These are phyloP conservation scores for Calonectria crousiana DNA, from an alignment of 2,329 filamentous ascomycete species.

Conservation along the genomic window DNA sequence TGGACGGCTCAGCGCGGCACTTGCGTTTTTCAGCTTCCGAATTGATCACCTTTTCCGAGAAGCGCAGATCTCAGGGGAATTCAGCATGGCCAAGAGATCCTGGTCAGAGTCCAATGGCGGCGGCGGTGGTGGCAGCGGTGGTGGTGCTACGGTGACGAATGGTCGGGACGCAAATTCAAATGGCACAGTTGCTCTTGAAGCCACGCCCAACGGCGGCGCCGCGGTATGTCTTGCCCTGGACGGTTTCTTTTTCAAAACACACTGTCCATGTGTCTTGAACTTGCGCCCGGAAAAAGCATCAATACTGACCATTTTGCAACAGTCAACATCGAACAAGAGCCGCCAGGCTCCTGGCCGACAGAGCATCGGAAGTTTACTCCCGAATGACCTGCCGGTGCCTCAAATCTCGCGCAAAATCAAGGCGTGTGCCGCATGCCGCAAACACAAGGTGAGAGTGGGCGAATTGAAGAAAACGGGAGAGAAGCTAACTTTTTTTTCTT, in stretches of 20 bases:
- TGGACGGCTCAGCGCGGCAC: not conserved
- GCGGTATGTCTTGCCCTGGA: constrained; percentile 7
- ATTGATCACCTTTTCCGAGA: constrained; percentile 5
- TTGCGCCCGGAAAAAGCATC: not conserved
- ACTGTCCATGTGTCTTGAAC: not conserved
- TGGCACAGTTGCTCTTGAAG: constrained; percentile 7
- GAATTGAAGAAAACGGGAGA: no score
- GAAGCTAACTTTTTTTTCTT: not conserved
- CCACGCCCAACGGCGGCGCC: constrained; percentile 3
- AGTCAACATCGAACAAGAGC: constrained; percentile 27
- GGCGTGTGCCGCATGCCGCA: constrained; percentile 55
- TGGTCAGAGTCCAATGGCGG: constrained; percentile 41
- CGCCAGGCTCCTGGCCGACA: constrained; percentile 34
- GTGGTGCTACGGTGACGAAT: constrained; percentile 26
- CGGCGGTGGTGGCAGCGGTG: constrained; percentile 11
- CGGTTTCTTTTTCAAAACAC: not conserved
- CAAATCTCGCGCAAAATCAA: constrained; percentile 56
- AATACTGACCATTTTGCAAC: not conserved
- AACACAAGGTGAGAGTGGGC: constrained; percentile 51
- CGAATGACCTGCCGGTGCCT: constrained; percentile 39
- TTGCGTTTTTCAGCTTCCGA: not conserved
- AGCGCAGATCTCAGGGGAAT: not conserved
- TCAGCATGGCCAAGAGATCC: constrained; percentile 40
- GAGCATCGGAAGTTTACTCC: constrained; percentile 26
- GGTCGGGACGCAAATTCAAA: constrained; percentile 30